A percentile compares a stretch with the other conserved stretches of the same genome.
phyloP scores from a whole-genome alignment of 2,329 filamentous ascomycete species.

The Monosporascus sp. region DNA sequence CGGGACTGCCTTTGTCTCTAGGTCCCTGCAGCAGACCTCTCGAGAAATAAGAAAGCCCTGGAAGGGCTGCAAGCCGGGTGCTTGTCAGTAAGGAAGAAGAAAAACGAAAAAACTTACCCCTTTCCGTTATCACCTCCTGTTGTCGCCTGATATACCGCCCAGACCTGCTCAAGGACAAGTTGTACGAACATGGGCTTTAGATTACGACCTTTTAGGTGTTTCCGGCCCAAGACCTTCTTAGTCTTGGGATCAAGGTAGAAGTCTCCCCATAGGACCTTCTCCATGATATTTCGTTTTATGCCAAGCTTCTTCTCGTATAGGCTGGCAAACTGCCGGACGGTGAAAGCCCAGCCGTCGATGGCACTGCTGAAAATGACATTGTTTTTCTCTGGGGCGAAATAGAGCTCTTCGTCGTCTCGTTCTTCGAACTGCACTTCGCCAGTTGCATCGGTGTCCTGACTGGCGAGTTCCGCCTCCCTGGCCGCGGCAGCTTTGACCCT shows the following conservation, averaged over 20 bases:
- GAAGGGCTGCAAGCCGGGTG: too few species aligned
- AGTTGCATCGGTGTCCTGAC: slow-evolving; percentile 44
- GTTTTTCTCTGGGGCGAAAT: slow-evolving; percentile 96
- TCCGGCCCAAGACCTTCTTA: slow-evolving; percentile 83
- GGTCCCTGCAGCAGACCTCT: too few species aligned
- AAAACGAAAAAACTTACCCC: slow-evolving; percentile 52
- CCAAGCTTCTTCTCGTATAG: slow-evolving; percentile 96
- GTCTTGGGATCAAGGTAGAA: slow-evolving; percentile 97
- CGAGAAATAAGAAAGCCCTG: too few species aligned
- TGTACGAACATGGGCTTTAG: slow-evolving; percentile 98
- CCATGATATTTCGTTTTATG: slow-evolving; percentile 80
- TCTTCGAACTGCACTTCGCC: slow-evolving; percentile 74
- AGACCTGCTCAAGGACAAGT: slow-evolving; percentile 89
- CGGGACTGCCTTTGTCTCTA: too few species aligned
- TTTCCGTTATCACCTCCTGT: slow-evolving; percentile 76
- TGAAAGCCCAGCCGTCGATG: slow-evolving; percentile 98
- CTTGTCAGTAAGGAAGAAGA: background rate
- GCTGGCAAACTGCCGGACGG: slow-evolving; percentile 85
- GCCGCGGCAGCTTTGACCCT: slow-evolving; percentile 66
- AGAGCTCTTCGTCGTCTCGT: slow-evolving; percentile 91
- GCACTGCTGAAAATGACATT: slow-evolving; percentile 99
- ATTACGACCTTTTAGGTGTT: slow-evolving; percentile 86
- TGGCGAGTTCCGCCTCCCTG: slow-evolving; percentile 47
- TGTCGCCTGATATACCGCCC: slow-evolving; percentile 92
- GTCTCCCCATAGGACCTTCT: slow-evolving; percentile 95